A percentile compares a stretch with the other conserved stretches of the same genome.
phyloP scores from a whole-genome alignment of 2,329 filamentous ascomycete species.

The Alternaria viburni region DNA sequence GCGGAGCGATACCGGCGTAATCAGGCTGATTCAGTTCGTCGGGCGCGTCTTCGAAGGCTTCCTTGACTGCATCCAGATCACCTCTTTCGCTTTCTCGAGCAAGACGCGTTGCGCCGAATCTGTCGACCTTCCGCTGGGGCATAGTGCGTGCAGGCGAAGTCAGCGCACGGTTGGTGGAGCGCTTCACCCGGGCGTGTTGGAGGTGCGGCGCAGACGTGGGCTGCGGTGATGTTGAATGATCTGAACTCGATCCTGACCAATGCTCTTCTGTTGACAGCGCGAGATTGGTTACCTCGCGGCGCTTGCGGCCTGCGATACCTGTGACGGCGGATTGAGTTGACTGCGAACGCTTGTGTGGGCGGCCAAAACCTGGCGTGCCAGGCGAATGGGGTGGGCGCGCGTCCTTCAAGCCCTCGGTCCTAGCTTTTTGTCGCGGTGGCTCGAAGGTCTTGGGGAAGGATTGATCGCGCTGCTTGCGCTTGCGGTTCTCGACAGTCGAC shows the following conservation, averaged over 20 bases:
- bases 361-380: conserved; percentile 40
- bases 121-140: conserved; percentile 84
- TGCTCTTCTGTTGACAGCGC: conserved; percentile 39
- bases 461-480: conserved; percentile 50
- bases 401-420: conserved; percentile 45
- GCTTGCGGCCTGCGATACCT: conserved; percentile 39
- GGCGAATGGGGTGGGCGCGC: conserved; percentile 44
- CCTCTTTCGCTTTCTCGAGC: conserved; percentile 89
- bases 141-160: conserved; percentile 62
- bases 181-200: conserved; percentile 59
- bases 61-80: conserved; percentile 79
- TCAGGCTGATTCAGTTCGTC: conserved; percentile 89
- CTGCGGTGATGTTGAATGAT: conserved; percentile 45
- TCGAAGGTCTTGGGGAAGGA: conserved; percentile 44
- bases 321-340: conserved; percentile 46
- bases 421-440: conserved; percentile 49
- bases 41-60: conserved; percentile 76
- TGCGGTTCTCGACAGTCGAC: conserved; percentile 47
- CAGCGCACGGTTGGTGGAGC: conserved; percentile 67
- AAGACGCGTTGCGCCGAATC: conserved; percentile 87
- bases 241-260: conserved; percentile 47
- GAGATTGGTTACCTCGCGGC: conserved; percentile 41
- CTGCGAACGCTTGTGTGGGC: conserved; percentile 48
- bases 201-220: conserved; percentile 35
- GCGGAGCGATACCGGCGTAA: conserved; percentile 93